Percentiles rank a stretch among this genome's conserved stretches.
phyloP scores from a whole-genome alignment of 768 basidiomycete species.

The Agrocybe pediades region DNA sequence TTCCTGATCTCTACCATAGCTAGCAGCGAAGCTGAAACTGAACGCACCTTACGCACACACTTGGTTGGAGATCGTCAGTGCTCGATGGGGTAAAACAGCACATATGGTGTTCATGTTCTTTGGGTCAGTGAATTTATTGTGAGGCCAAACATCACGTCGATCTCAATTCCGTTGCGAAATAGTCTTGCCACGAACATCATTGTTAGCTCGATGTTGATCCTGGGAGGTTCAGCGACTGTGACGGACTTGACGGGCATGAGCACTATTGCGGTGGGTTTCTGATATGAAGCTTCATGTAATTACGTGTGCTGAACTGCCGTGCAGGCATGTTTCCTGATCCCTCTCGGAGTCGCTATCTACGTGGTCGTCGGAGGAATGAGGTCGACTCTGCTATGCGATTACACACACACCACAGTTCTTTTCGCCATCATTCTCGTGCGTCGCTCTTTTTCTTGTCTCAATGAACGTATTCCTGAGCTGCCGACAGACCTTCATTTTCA shows the following conservation, averaged over 20 bases:
- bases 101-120: slow-evolving; percentile 91
- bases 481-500: slow-evolving; percentile 60
- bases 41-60: slow-evolving; percentile 90
- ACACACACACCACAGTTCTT: slow-evolving; percentile 85
- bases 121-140: slow-evolving; percentile 46
- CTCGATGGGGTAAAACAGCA: slow-evolving; percentile 77
- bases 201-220: slow-evolving; percentile 83
- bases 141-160: background rate
- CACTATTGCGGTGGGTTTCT: slow-evolving; percentile 66
- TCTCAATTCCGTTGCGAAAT: background rate
- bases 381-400: slow-evolving; percentile 83
- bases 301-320: background rate
- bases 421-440: slow-evolving; percentile 78
- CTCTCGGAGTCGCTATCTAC: slow-evolving; percentile 85
- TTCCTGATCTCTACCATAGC: slow-evolving; percentile 34
- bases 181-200: slow-evolving; percentile 90
- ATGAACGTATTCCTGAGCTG: background rate
- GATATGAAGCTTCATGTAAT: background rate
- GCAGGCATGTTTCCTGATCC: slow-evolving; percentile 88
- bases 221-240: slow-evolving; percentile 87
- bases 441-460: background rate
- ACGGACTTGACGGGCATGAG: slow-evolving; percentile 87
- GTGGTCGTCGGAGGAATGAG: slow-evolving; percentile 88
- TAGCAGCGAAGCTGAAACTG: slow-evolving; percentile 89
- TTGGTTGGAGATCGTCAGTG: slow-evolving; percentile 85